A percentile compares a stretch with the other conserved stretches of the same genome.
Evolutionary conservation across 73 alveolate species (phyloP).

Genomic region (Paramecium octaurelia): DNA sequence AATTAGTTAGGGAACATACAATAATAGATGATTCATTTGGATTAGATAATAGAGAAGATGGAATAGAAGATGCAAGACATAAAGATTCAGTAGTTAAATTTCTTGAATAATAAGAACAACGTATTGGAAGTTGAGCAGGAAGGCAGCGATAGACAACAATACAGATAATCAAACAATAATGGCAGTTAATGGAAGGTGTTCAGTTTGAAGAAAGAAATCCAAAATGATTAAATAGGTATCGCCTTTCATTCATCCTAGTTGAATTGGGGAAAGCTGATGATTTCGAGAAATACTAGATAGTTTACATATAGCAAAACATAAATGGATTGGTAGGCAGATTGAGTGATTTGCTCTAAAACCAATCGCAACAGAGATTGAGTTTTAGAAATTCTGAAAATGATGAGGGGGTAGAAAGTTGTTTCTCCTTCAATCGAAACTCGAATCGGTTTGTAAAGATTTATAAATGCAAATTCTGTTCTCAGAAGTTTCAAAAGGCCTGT

Average conservation of each 20-base stretch:
- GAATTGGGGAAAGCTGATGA: background rate
- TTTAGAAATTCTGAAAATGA: background rate
- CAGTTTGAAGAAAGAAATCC: background rate
- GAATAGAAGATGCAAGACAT: background rate
- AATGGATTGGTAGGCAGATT: background rate
- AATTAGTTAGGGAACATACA: background rate
- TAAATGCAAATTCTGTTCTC: conserved; percentile 6
- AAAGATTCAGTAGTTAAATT: background rate
- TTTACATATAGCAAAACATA: background rate
- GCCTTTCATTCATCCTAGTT: background rate
- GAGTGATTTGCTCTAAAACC: background rate
- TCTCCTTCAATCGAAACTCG: background rate
- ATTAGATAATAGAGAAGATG: background rate
- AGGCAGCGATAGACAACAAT: background rate
- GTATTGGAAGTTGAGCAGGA: background rate
- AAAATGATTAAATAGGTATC: background rate
- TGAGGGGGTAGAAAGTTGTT: background rate
- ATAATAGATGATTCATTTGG: background rate
- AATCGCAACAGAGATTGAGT: background rate
- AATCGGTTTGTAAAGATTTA: background rate
- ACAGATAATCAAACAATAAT: background rate
- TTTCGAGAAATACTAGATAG: background rate
- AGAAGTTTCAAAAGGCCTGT: background rate
- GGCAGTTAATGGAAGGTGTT: background rate
- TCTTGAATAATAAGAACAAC: background rate